These are phyloP conservation scores for Clonostachys rosea DNA, from an alignment of 2,329 filamentous ascomycete species.

Conservation along the genomic window DNA sequence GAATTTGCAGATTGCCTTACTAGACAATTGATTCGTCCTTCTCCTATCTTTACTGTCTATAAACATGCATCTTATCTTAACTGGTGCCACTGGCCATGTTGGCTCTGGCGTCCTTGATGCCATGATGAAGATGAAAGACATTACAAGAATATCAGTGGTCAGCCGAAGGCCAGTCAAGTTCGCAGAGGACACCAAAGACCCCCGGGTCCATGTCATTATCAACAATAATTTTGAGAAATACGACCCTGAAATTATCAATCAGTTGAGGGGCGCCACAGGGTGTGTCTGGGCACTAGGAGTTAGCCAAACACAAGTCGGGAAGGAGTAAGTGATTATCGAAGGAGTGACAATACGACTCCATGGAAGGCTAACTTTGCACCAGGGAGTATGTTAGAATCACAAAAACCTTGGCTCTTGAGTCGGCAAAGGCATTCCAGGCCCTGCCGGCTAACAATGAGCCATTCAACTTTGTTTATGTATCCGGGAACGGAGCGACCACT, in stretches of 20 bases:
- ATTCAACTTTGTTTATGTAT: slow-evolving; percentile 70
- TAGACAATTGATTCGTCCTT: too few species aligned
- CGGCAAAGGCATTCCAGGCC: slow-evolving; percentile 53
- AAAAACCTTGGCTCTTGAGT: slow-evolving; percentile 58
- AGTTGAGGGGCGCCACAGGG: slow-evolving; percentile 60
- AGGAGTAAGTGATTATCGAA: slow-evolving; percentile 31
- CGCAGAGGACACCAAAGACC: slow-evolving; percentile 50
- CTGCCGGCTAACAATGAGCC: slow-evolving; percentile 35
- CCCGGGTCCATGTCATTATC: slow-evolving; percentile 60
- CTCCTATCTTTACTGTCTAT: too few species aligned
- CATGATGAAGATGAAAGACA: slow-evolving; percentile 47
- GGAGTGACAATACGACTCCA: too few species aligned
- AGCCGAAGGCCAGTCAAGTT: slow-evolving; percentile 60
- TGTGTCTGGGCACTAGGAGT: slow-evolving; percentile 73
- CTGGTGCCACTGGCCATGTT: slow-evolving; percentile 64
- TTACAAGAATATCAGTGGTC: slow-evolving; percentile 65
- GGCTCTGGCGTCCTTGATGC: slow-evolving; percentile 57
- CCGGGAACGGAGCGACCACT: slow-evolving; percentile 57
- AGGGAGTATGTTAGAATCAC: slow-evolving; percentile 64
- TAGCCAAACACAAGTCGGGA: slow-evolving; percentile 52
- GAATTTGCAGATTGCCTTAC: too few species aligned
- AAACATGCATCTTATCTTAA: slow-evolving; percentile 60
- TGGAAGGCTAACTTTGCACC: background rate
- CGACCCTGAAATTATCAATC: slow-evolving; percentile 46
- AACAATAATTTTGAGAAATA: slow-evolving; percentile 65